Conservation (phyloP, 2,329 filamentous ascomycete genomes). For the Aspergillus fumigatiaffinis region DNA sequence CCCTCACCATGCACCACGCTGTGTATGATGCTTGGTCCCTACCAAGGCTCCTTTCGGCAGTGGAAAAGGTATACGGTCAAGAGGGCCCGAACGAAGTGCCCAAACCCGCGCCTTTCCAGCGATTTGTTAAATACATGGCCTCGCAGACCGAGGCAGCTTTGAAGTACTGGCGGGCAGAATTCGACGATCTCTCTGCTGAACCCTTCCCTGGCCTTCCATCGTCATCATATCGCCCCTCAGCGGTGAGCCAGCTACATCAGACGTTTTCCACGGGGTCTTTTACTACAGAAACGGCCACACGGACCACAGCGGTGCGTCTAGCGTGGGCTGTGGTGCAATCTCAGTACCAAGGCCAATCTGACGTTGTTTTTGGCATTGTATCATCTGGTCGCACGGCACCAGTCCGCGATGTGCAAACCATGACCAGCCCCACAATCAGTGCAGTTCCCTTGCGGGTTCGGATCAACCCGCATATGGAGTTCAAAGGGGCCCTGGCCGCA, state of each 20-base stretch:
- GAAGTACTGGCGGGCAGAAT: background rate
- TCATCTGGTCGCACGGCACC: constrained; percentile 38
- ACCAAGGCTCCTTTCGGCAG: constrained; percentile 3
- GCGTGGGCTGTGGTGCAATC: constrained; percentile 37
- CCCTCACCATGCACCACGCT: constrained; percentile 42
- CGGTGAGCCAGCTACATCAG: background rate
- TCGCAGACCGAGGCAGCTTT: constrained; percentile 2
- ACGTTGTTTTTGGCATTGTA: constrained; percentile 40
- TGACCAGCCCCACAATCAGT: constrained; percentile 40
- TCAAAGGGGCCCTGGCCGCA: background rate
- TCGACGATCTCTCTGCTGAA: background rate
- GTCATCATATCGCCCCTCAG: background rate
- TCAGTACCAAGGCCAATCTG: constrained; percentile 31
- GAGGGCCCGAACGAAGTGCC: background rate
- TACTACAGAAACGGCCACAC: background rate
- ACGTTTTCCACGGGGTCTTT: background rate
- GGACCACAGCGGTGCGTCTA: constrained; percentile 23
- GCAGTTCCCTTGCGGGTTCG: constrained; percentile 36
- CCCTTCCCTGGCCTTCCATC: constrained; percentile 4
- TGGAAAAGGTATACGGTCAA: background rate
- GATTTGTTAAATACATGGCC: background rate
- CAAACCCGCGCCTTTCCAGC: background rate
- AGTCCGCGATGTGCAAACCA: constrained; percentile 34
- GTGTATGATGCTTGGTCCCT: constrained; percentile 40
- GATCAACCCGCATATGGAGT: constrained; percentile 1